Conservation (phyloP, 176 grass and related monocot genomes). For the Elymus sibiricus region DNA sequence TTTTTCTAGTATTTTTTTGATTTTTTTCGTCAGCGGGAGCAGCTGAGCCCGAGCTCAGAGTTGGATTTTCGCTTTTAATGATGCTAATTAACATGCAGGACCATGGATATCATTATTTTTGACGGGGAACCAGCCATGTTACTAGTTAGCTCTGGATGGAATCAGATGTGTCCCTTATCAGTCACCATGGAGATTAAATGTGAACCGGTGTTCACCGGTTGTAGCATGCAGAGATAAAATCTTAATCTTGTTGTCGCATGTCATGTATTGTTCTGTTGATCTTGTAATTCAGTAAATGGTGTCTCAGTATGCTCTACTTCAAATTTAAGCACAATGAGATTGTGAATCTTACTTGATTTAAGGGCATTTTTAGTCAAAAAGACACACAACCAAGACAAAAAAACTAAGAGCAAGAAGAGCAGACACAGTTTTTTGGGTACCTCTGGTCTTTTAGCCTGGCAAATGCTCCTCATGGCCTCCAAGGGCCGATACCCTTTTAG, state of each 20-base stretch:
- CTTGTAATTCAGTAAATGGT: no score
- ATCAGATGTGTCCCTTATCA: neutral
- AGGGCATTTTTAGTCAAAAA: neutral
- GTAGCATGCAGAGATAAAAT: conserved; percentile 1
- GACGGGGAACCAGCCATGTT: no score
- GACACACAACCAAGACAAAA: neutral
- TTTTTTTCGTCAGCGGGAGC: no score
- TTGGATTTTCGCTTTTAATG: no score
- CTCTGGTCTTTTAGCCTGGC: conserved; percentile 78
- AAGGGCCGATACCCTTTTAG: conserved; percentile 41
- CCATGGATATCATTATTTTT: neutral
- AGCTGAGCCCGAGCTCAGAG: no score
- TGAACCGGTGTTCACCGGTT: neutral
- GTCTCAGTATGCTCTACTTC: neutral
- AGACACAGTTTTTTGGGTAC: neutral
- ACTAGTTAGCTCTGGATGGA: neutral
- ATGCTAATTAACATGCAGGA: conserved; percentile 8
- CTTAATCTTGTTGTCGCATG: conserved; percentile 2
- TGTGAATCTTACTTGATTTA: neutral
- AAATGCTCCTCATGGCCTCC: conserved; percentile 72
- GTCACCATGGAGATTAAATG: conserved; percentile 5
- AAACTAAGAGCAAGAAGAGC: neutral
- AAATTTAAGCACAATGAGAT: neutral
- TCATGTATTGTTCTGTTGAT: no score
- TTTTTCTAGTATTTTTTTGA: no score